Conservation (phyloP, 352 stramenopile genomes). For the Phytophthora sojae region DNA sequence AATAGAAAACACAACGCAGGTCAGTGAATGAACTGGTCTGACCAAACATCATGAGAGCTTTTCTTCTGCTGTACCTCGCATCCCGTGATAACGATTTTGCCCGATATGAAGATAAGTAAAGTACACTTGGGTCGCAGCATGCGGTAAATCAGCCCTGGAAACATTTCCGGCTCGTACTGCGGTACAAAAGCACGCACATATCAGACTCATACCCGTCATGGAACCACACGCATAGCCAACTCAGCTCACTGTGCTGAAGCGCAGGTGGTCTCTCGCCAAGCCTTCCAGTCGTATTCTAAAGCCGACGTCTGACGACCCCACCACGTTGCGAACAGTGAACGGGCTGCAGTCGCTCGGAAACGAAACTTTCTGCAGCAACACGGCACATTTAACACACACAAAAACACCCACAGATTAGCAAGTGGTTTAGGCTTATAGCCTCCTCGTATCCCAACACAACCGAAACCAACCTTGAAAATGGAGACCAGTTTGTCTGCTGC, state of each 20-base stretch:
- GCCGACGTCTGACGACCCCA: conserved; percentile 92
- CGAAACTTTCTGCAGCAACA: conserved; percentile 60
- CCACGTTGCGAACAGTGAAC: conserved; percentile 86
- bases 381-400: neutral
- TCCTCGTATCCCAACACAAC: neutral
- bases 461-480: conserved; percentile 58
- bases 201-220: neutral
- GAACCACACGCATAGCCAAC: too few species aligned
- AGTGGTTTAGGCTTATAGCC: neutral
- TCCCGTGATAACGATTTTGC: conserved; percentile 98
- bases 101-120: conserved; percentile 99
- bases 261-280: conserved; percentile 59
- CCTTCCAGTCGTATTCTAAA: conserved; percentile 85
- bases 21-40: too few species aligned
- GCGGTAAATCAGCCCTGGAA: conserved; percentile 99
- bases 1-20: too few species aligned
- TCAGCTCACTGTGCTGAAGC: conserved; percentile 68
- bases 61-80: conserved; percentile 61
- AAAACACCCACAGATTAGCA: neutral
- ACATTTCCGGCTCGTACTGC: conserved; percentile 99
- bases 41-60: neutral
- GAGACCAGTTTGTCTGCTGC: conserved; percentile 64
- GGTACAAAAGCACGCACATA: neutral
- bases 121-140: conserved; percentile 97
- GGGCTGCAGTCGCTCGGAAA: conserved; percentile 52